phyloP scores from a whole-genome alignment of 2,329 filamentous ascomycete genomes.

The Teratosphaeria gauchensis region DNA sequence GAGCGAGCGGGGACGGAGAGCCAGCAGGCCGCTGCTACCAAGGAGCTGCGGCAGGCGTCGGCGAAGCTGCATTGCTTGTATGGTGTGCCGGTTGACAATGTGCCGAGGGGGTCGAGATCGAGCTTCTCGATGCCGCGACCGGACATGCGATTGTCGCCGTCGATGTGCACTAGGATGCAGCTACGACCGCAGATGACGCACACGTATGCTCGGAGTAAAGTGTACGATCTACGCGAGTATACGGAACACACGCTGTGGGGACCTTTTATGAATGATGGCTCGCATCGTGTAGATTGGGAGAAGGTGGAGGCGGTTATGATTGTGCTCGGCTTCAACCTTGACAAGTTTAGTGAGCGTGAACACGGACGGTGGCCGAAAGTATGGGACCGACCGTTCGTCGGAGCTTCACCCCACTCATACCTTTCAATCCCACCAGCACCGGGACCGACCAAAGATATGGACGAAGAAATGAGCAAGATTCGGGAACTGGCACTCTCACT shows the following conservation, averaged over 20 bases:
- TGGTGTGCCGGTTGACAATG: slow-evolving; percentile 47
- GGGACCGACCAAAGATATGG: slow-evolving; percentile 4
- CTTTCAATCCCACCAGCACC: slow-evolving; percentile 2
- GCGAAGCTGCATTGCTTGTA: slow-evolving; percentile 60
- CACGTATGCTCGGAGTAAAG: slow-evolving; percentile 55
- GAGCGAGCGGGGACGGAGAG: slow-evolving; percentile 41
- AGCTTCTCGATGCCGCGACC: slow-evolving; percentile 15
- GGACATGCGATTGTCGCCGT: slow-evolving; percentile 7
- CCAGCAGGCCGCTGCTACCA: slow-evolving; percentile 31
- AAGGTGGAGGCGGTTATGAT: slow-evolving; percentile 68
- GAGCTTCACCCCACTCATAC: slow-evolving; percentile 38
- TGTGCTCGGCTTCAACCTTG: slow-evolving; percentile 55
- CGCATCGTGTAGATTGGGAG: slow-evolving; percentile 63
- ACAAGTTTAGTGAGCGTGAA: slow-evolving; percentile 32
- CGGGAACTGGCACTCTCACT: slow-evolving; percentile 33
- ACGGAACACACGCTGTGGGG: slow-evolving; percentile 56
- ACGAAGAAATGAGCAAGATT: slow-evolving; percentile 14
- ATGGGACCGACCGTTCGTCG: slow-evolving; percentile 49
- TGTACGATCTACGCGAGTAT: slow-evolving; percentile 67
- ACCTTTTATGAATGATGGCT: slow-evolving; percentile 57
- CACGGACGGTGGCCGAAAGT: slow-evolving; percentile 41
- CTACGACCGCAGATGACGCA: slow-evolving; percentile 15
- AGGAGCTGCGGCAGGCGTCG: slow-evolving; percentile 49
- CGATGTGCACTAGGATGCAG: slow-evolving; percentile 15
- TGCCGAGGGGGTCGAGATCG: slow-evolving; percentile 14